phyloP scores from a whole-genome alignment of 192 early-diverging fungal genomes.

The Podila horticola region DNA sequence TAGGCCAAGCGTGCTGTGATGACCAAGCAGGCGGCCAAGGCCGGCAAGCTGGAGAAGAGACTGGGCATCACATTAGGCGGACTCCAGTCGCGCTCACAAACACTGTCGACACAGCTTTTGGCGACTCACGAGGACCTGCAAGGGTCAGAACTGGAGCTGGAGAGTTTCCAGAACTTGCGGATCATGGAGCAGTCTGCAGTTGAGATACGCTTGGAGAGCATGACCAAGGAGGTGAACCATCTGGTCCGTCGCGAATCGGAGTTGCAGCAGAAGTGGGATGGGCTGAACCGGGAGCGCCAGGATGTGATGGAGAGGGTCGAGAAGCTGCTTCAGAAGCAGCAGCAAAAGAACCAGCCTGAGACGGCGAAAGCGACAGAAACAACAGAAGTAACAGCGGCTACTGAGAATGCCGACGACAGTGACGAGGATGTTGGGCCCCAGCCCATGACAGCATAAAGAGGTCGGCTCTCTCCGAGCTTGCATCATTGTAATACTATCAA shows the following conservation, averaged over 20 bases:
- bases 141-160: conserved; percentile 65
- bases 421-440: conserved; percentile 5
- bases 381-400: background rate
- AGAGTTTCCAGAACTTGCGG: conserved; percentile 68
- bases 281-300: conserved; percentile 43
- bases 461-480: background rate
- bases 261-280: conserved; percentile 51
- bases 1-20: conserved; percentile 74
- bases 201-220: conserved; percentile 61
- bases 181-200: conserved; percentile 69
- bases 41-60: conserved; percentile 89
- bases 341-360: conserved; percentile 2
- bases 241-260: conserved; percentile 51
- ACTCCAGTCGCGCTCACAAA: conserved; percentile 76
- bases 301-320: conserved; percentile 61
- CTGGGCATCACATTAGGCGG: conserved; percentile 84
- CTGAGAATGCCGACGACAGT: background rate
- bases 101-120: conserved; percentile 69
- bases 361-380: background rate
- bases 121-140: conserved; percentile 68
- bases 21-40: conserved; percentile 76
- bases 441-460: conserved; percentile 5
- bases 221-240: conserved; percentile 55
- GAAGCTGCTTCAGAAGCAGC: conserved; percentile 41
- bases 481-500: too few relatives aligned